These are phyloP conservation scores for Cocos nucifera DNA, from an alignment of 176 grass and related monocot genomes.

Conservation along the genomic window DNA sequence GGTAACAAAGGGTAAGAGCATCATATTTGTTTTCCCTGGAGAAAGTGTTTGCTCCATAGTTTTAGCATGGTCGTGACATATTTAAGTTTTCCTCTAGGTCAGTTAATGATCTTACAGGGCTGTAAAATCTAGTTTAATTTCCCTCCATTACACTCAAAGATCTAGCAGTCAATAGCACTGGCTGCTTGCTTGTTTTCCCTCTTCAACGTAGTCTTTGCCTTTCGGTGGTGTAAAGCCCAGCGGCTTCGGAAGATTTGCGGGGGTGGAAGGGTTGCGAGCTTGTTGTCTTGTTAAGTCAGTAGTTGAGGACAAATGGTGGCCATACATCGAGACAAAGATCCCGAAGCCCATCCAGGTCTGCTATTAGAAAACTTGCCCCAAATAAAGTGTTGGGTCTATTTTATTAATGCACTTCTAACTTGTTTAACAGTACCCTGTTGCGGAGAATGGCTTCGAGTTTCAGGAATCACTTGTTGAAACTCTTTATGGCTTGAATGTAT, in stretches of 20 bases:
- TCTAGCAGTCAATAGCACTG: not conserved
- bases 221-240: conserved; percentile 97
- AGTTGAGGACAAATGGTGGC: conserved; percentile 94
- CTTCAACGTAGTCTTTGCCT: conserved; percentile 60
- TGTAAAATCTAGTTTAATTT: not conserved
- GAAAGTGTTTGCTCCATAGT: no score
- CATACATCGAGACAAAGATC: conserved; percentile 78
- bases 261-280: conserved; percentile 84
- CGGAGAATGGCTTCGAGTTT: conserved; percentile 85
- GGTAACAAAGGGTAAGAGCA: no score
- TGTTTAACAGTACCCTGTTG: conserved; percentile 63
- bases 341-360: conserved; percentile 93
- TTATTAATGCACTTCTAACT: conserved; percentile 12
- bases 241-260: conserved; percentile 93
- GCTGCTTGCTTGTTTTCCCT: not conserved
- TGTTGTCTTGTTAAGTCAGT: conserved; percentile 94
- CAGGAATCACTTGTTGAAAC: conserved; percentile 78
- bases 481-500: conserved; percentile 64
- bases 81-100: no score
- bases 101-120: no score
- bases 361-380: not conserved
- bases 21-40: no score
- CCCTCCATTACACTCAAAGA: not conserved
- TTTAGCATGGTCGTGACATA: no score
- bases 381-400: not conserved